Conservation (phyloP, 2,329 filamentous ascomycete genomes). For the Pseudogymnoascus sp. region DNA sequence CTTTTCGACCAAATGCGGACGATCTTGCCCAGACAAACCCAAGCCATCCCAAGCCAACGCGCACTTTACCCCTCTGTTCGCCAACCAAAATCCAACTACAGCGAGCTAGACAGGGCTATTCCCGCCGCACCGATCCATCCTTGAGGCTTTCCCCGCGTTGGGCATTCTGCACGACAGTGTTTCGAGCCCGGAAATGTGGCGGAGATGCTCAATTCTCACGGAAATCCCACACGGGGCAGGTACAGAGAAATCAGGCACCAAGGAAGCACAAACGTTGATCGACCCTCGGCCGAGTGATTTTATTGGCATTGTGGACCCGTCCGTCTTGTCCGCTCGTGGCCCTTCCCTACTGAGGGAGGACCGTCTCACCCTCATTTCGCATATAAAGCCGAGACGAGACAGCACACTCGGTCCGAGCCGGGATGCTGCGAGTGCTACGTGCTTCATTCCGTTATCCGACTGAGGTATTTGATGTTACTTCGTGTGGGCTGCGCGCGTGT, state of each 20-base stretch:
- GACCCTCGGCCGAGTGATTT: not conserved
- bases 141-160: not conserved
- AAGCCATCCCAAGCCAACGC: not conserved
- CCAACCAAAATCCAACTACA: slow-evolving; percentile 2
- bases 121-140: not conserved
- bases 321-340: not conserved
- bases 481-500: slow-evolving; percentile 1
- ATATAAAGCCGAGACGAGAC: slow-evolving; percentile 2
- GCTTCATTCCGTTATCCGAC: slow-evolving; percentile 4
- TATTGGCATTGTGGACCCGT: not conserved
- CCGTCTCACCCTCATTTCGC: slow-evolving; percentile 1
- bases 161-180: not conserved
- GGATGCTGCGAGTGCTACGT: not conserved
- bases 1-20: not conserved
- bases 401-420: not conserved
- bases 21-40: not conserved
- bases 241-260: not conserved
- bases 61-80: not conserved
- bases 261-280: not conserved
- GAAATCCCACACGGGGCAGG: not conserved
- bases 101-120: not conserved
- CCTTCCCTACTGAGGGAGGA: not conserved
- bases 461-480: not conserved
- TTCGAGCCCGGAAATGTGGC: not conserved
- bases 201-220: not conserved